Conservation (phyloP, 2,329 filamentous ascomycete species). For the Paraphaeosphaeria minitans region DNA sequence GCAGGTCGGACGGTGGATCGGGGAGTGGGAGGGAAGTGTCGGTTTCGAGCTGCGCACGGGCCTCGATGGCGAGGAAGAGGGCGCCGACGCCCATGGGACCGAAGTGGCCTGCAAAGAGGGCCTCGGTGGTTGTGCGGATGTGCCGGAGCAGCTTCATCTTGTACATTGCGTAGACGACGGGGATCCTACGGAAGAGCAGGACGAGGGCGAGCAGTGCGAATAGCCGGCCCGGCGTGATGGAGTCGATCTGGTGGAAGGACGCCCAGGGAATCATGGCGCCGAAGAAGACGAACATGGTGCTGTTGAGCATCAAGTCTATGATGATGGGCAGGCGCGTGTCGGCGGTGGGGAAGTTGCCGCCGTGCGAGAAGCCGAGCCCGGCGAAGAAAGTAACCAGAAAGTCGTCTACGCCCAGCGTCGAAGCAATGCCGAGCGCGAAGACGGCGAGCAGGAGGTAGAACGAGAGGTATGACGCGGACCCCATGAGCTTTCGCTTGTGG, state of each 20-base stretch:
- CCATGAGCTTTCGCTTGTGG: constrained; percentile 53
- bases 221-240: constrained; percentile 51
- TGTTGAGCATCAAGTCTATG: constrained; percentile 62
- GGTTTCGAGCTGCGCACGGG: constrained; percentile 58
- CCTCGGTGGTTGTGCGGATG: constrained; percentile 57
- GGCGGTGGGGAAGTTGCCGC: constrained; percentile 58
- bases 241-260: constrained; percentile 44
- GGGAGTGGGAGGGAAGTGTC: constrained; percentile 52
- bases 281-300: constrained; percentile 62
- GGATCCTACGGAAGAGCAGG: constrained; percentile 58
- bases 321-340: constrained; percentile 55
- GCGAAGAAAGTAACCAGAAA: constrained; percentile 63
- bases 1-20: constrained; percentile 48
- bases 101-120: constrained; percentile 62
- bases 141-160: constrained; percentile 52
- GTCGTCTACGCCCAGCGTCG: constrained; percentile 59
- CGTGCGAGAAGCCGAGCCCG: constrained; percentile 60
- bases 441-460: constrained; percentile 63
- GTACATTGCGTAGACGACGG: constrained; percentile 56
- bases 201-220: constrained; percentile 56
- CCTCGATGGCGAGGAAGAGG: constrained; percentile 62
- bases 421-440: constrained; percentile 58
- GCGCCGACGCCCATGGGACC: constrained; percentile 63
- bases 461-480: constrained; percentile 56
- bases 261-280: constrained; percentile 61